Conservation (phyloP, 2,329 filamentous ascomycete genomes). For the Fusarium verrucosum region DNA sequence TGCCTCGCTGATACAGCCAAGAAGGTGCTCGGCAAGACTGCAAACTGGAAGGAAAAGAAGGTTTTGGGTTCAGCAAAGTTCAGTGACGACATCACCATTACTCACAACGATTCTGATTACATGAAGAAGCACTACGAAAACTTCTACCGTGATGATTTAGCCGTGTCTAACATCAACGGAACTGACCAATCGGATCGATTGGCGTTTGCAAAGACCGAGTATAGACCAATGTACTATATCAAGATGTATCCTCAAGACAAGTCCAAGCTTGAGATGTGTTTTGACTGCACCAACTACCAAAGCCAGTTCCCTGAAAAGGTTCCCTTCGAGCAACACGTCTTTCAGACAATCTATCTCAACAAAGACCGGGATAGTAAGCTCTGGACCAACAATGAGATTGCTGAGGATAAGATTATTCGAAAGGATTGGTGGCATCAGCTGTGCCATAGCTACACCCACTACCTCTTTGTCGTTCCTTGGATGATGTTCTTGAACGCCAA, state of each 20-base stretch:
- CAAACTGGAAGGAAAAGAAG: slow-evolving; percentile 29
- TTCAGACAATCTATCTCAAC: slow-evolving; percentile 66
- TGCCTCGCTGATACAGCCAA: slow-evolving; percentile 29
- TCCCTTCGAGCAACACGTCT: slow-evolving; percentile 45
- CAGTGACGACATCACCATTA: slow-evolving; percentile 26
- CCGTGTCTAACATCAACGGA: slow-evolving; percentile 17
- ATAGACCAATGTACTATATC: slow-evolving; percentile 34
- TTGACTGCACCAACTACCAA: slow-evolving; percentile 31
- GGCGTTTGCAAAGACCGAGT: slow-evolving; percentile 23
- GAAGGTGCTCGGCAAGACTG: slow-evolving; percentile 17
- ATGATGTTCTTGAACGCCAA: slow-evolving; percentile 33
- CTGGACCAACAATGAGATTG: slow-evolving; percentile 24
- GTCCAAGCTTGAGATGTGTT: slow-evolving; percentile 31
- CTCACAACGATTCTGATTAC: slow-evolving; percentile 24
- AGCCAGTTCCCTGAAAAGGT: slow-evolving; percentile 33
- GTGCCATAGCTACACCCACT: slow-evolving; percentile 25
- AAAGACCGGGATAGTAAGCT: slow-evolving; percentile 26
- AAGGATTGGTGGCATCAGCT: slow-evolving; percentile 35
- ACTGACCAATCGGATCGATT: slow-evolving; percentile 18
- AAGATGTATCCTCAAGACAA: slow-evolving; percentile 33
- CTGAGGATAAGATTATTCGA: slow-evolving; percentile 24
- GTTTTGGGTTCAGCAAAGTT: slow-evolving; percentile 26
- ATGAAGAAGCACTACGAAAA: slow-evolving; percentile 35
- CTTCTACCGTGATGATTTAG: slow-evolving; percentile 24
- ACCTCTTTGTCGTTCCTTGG: slow-evolving; percentile 19